Conservation (phyloP, 2,329 filamentous ascomycete species). For the Cladosporium sp. region DNA sequence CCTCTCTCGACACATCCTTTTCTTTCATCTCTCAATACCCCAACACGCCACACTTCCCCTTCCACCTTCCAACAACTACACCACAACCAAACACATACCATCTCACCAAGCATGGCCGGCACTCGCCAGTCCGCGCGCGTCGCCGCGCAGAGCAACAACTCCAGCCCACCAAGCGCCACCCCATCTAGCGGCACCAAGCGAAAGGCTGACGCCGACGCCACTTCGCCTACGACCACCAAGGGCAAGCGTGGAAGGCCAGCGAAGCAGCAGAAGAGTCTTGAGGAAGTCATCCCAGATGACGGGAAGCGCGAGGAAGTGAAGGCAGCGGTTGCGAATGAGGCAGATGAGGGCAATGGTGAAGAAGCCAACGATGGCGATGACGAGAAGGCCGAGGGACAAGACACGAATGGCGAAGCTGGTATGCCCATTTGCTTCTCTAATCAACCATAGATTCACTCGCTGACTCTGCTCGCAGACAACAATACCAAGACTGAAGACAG, state of each 20-base stretch:
- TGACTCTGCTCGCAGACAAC: slow-evolving; percentile 13
- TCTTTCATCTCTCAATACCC: not conserved
- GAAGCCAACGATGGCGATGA: slow-evolving; percentile 14
- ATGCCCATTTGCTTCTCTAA: slow-evolving; percentile 8
- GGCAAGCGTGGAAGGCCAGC: slow-evolving; percentile 34
- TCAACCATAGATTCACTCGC: not conserved
- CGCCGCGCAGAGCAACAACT: slow-evolving; percentile 16
- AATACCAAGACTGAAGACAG: slow-evolving; percentile 23
- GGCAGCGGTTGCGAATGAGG: slow-evolving; percentile 4
- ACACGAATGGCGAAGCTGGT: slow-evolving; percentile 12
- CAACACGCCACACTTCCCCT: not conserved
- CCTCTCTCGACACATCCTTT: not conserved
- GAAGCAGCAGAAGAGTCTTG: slow-evolving; percentile 50
- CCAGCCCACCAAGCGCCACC: slow-evolving; percentile 21
- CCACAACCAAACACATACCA: not conserved
- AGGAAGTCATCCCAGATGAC: slow-evolving; percentile 47
- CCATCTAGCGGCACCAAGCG: slow-evolving; percentile 31
- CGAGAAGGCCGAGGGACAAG: slow-evolving; percentile 18
- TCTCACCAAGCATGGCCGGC: slow-evolving; percentile 24
- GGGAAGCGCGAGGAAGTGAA: slow-evolving; percentile 19
- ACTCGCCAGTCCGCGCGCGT: slow-evolving; percentile 28
- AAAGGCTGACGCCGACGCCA: slow-evolving; percentile 32
- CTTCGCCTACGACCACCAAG: slow-evolving; percentile 33
- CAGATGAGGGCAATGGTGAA: slow-evolving; percentile 12
- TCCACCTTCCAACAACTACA: not conserved